Conservation (phyloP, 2,329 filamentous ascomycete genomes). For the Myriosclerotinia curreyana region DNA sequence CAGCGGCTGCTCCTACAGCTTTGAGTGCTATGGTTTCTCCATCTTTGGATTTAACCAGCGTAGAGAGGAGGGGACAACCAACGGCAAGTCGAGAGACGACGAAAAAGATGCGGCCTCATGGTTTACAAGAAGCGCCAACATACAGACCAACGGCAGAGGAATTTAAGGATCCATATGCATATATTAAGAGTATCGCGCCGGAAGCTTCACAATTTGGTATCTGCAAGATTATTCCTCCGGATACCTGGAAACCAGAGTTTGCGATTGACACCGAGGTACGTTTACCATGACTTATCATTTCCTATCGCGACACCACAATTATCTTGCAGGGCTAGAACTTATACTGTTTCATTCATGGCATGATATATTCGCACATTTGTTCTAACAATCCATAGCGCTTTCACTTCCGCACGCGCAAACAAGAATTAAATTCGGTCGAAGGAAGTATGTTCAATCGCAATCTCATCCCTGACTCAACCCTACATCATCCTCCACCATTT, state of each 20-base stretch:
- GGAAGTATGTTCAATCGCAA: conserved; percentile 66
- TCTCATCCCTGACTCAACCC: conserved; percentile 3
- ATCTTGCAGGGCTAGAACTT: background rate
- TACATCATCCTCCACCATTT: background rate
- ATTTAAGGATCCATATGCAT: conserved; percentile 90
- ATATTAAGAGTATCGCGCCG: conserved; percentile 85
- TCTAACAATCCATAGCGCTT: conserved; percentile 65
- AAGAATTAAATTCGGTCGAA: conserved; percentile 97
- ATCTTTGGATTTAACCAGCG: conserved; percentile 79
- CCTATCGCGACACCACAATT: conserved; percentile 1
- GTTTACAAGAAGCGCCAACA: conserved; percentile 83
- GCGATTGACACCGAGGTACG: conserved; percentile 93
- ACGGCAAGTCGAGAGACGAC: conserved; percentile 70
- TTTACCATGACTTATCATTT: conserved; percentile 7
- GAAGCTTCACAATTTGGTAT: conserved; percentile 87
- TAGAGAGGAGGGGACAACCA: conserved; percentile 85
- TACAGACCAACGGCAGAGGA: conserved; percentile 89
- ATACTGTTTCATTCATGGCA: background rate
- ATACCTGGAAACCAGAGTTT: conserved; percentile 90
- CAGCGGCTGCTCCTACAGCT: conserved; percentile 36
- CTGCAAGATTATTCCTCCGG: conserved; percentile 92
- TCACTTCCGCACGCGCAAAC: conserved; percentile 92
- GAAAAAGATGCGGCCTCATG: conserved; percentile 79
- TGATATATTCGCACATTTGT: conserved; percentile 1
- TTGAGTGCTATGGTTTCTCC: conserved; percentile 40